Conservation (phyloP, 1,284 basidiomycete species). For the Xerocomus cyaneibrunnescens region DNA sequence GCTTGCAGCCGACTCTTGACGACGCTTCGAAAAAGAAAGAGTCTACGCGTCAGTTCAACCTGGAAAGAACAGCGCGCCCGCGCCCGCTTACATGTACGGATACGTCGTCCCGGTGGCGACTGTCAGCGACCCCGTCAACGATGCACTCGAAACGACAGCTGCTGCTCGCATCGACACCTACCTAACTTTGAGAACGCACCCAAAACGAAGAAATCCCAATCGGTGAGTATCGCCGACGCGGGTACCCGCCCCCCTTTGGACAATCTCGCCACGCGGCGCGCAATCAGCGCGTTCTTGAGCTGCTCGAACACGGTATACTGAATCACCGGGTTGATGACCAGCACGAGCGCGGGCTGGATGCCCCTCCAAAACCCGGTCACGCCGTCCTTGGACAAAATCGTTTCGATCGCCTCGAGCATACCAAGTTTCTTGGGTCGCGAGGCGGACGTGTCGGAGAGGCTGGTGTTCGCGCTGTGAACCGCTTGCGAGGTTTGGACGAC, state of each 20-base stretch:
- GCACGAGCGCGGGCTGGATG: constrained; percentile 90
- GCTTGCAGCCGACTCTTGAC: constrained; percentile 83
- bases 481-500: constrained; percentile 93
- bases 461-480: constrained; percentile 54
- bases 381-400: constrained; percentile 80
- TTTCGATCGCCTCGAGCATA: constrained; percentile 66
- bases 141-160: neutral
- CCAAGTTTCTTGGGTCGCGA: constrained; percentile 53
- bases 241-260: constrained; percentile 43
- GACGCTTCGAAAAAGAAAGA: constrained; percentile 50
- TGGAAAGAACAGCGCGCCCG: neutral
- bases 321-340: constrained; percentile 95
- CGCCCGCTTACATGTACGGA: constrained; percentile 66
- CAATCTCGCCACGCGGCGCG: constrained; percentile 55
- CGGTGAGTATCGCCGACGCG: constrained; percentile 58
- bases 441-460: constrained; percentile 32
- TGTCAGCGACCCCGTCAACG: constrained; percentile 28
- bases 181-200: constrained; percentile 86
- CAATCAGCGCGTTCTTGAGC: constrained; percentile 76
- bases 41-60: neutral
- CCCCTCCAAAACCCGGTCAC: constrained; percentile 88
- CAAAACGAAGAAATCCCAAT: constrained; percentile 88
- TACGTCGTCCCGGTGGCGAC: constrained; percentile 76
- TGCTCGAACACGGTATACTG: constrained; percentile 88
- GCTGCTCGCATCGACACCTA: constrained; percentile 35